phyloP scores from a whole-genome alignment of 179 eudicot genomes.

The Heliamphora pulchella region DNA sequence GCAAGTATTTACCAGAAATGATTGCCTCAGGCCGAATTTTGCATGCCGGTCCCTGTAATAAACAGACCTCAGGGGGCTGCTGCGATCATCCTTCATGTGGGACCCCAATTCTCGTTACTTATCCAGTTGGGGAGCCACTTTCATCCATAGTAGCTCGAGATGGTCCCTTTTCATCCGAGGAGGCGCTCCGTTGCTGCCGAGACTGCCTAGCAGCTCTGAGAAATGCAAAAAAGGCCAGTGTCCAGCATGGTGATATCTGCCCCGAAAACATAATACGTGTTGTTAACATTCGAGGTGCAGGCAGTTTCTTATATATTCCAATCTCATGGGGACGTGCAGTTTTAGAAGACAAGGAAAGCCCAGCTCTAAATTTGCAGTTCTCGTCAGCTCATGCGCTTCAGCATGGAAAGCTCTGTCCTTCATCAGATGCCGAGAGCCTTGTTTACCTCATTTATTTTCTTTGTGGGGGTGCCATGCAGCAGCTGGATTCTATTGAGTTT shows the following conservation, averaged over 20 bases:
- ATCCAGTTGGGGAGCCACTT: slow-evolving; percentile 63
- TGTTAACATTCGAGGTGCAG: slow-evolving; percentile 27
- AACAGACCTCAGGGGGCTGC: slow-evolving; percentile 48
- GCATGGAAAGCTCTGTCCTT: slow-evolving; percentile 77
- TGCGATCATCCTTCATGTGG: slow-evolving; percentile 85
- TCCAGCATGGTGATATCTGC: slow-evolving; percentile 78
- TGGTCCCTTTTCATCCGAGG: slow-evolving; percentile 59
- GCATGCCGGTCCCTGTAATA: slow-evolving; percentile 62
- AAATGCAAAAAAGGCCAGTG: slow-evolving; percentile 48
- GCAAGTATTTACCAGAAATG: slow-evolving; percentile 60
- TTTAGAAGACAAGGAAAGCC: slow-evolving; percentile 78
- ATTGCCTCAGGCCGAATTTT: slow-evolving; percentile 66
- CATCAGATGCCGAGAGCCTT: slow-evolving; percentile 86
- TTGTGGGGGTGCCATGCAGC: slow-evolving; percentile 61
- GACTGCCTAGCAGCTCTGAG: slow-evolving; percentile 74
- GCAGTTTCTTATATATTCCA: slow-evolving; percentile 38
- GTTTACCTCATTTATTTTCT: slow-evolving; percentile 54
- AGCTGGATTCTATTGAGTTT: slow-evolving; percentile 75
- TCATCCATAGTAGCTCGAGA: slow-evolving; percentile 41
- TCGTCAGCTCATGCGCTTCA: slow-evolving; percentile 80
- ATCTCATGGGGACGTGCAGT: slow-evolving; percentile 87
- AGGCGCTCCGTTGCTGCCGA: slow-evolving; percentile 64
- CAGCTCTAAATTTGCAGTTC: slow-evolving; percentile 65
- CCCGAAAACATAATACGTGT: slow-evolving; percentile 70
- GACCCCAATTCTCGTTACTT: slow-evolving; percentile 66